Percentiles rank a stretch among this genome's conserved stretches.
Evolutionary conservation across 2,329 filamentous ascomycete species (phyloP).

Genomic region (Chrysoporthe austroafricana): DNA sequence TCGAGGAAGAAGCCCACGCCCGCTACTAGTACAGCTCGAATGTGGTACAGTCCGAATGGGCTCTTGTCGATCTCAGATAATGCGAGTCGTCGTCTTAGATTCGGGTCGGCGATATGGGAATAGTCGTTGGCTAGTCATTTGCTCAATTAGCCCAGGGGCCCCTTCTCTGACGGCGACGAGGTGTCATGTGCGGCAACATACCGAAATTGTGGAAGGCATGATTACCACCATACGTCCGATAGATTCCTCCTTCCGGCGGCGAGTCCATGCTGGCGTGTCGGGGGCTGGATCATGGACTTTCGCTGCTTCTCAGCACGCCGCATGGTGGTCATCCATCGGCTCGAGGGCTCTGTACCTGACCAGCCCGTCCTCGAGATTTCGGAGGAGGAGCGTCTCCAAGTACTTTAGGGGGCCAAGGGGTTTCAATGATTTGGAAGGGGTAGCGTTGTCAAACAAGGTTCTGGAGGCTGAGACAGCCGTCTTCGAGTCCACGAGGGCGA

Average conservation of each 20-base stretch:
- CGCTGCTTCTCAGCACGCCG: slow-evolving; percentile 7
- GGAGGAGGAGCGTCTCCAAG: not conserved
- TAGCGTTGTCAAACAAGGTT: not conserved
- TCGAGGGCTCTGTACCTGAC: not conserved
- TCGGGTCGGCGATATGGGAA: slow-evolving; percentile 70
- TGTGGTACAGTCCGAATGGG: slow-evolving; percentile 75
- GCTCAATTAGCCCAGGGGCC: not conserved
- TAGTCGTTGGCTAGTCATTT: slow-evolving; percentile 41
- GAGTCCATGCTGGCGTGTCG: slow-evolving; percentile 3
- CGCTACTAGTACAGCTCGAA: slow-evolving; percentile 74
- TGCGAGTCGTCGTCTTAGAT: slow-evolving; percentile 73
- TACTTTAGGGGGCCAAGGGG: not conserved
- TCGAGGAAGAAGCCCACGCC: slow-evolving; percentile 86
- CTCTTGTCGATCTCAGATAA: slow-evolving; percentile 81
- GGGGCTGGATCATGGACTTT: not conserved
- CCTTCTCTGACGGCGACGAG: slow-evolving; percentile 33
- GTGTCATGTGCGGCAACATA: slow-evolving; percentile 19
- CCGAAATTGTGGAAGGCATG: slow-evolving; percentile 73
- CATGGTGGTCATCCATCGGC: slow-evolving; percentile 6
- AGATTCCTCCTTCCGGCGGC: not conserved
- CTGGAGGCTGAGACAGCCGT: not conserved
- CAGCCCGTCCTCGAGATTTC: not conserved
- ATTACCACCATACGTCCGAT: slow-evolving; percentile 63
- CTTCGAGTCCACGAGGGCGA: not conserved
- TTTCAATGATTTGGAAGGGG: not conserved